Conservation (phyloP, 345 rosid species). For the Alliaria petiolata region DNA sequence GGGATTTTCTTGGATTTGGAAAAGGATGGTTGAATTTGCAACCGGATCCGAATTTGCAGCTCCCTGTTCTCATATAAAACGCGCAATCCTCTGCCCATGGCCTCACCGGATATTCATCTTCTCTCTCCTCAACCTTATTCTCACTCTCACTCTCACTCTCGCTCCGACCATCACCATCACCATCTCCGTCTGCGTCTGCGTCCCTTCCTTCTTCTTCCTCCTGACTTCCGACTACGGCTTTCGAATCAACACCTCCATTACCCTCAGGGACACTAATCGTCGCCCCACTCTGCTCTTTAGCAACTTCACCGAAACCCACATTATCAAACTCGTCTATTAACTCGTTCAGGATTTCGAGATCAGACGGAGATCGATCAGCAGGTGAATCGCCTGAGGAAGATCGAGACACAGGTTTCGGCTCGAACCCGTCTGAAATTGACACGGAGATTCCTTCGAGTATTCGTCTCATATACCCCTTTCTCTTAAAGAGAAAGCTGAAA, state of each 20-base stretch:
- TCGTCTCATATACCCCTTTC: too few species aligned
- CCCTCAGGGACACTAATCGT: background rate
- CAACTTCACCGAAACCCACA: constrained; percentile 32
- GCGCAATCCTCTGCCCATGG: constrained; percentile 86
- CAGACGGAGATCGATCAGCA: constrained; percentile 28
- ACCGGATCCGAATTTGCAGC: constrained; percentile 73
- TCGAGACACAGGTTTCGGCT: constrained; percentile 10
- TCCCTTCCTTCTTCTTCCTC: background rate
- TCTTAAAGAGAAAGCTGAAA: too few species aligned
- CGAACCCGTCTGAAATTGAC: background rate
- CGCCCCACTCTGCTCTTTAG: background rate
- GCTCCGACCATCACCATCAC: background rate
- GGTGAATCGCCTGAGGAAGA: constrained; percentile 8
- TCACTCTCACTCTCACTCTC: constrained; percentile 21
- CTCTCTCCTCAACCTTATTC: constrained; percentile 1
- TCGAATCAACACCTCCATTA: constrained; percentile 1
- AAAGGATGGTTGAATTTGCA: constrained; percentile 94
- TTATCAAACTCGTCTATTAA: background rate
- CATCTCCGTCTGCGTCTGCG: too few species aligned
- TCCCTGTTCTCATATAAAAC: constrained; percentile 71
- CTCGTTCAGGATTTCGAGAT: constrained; percentile 9
- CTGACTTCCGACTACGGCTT: background rate
- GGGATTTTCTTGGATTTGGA: constrained; percentile 35
- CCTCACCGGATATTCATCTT: constrained; percentile 54
- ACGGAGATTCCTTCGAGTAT: background rate